Conservation (phyloP, 2,329 filamentous ascomycete species). For the Botryotinia globosa region DNA sequence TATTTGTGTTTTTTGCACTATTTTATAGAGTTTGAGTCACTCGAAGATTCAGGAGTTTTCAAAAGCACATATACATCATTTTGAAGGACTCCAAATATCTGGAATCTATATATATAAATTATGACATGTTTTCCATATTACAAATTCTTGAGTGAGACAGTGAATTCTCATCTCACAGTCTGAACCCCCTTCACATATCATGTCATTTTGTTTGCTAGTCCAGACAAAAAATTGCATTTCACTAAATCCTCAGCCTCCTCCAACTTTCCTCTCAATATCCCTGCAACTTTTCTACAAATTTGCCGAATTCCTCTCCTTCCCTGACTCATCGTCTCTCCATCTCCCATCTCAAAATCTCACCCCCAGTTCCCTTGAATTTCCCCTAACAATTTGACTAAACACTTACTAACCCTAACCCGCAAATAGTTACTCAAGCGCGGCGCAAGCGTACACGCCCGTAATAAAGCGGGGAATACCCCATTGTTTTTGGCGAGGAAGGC, state of each 20-base stretch:
- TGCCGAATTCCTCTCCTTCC: rapidly evolving
- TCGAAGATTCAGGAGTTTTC: not conserved
- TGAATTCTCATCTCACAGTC: not conserved
- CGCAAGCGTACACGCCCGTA: conserved; percentile 65
- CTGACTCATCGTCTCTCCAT: too few species aligned
- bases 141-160: not conserved
- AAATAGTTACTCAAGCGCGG: conserved; percentile 49
- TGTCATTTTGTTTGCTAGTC: not conserved
- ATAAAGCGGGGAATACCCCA: conserved; percentile 63
- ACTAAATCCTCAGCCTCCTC: rapidly evolving
- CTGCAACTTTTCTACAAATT: not conserved
- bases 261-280: not conserved
- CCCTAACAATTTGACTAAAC: not conserved
- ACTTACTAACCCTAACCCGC: not conserved
- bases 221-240: not conserved
- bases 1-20: not conserved
- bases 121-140: not conserved
- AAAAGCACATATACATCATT: not conserved
- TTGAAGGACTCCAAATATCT: not conserved
- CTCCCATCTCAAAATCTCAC: not conserved
- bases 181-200: not conserved
- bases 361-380: not conserved
- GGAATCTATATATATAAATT: not conserved
- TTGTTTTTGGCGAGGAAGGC: conserved; percentile 61
- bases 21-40: not conserved